Evolutionary conservation across 148 eudicot genomes (phyloP), one percentile per base, ranked within the genome.

Genomic region (Camellia sinensis): DNA sequence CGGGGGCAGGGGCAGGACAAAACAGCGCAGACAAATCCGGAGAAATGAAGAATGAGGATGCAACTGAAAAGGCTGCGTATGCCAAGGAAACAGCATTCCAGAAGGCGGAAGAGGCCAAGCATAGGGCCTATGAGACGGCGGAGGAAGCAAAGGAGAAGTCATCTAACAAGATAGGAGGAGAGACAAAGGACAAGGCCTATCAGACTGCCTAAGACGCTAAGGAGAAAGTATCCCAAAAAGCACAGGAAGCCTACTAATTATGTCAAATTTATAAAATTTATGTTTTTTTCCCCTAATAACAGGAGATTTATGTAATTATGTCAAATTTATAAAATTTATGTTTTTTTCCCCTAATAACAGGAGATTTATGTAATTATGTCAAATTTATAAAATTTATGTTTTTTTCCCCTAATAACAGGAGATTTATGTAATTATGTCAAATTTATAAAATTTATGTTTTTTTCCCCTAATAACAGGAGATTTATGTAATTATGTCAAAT

Each of bases 51-150:
- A 22, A 22, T 22, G 75, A 79, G 2, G 7, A 17, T 19, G 81
- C 69, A 10, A 66, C 56, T 54, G 43, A 80, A 8, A 75, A 74
- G 40, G 44, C 83, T 0, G 37, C 57, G 2, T 50, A 52, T 5
- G 67, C 77, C 1, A 80, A 83, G 52, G 83, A 83, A 11, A 82
- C 29, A 37, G 79, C 85, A 1, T 73, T 14, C 0, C 44, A 77
- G 14, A 61, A 56, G 6, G 65, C 76, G 5, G 82, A 71, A 44
- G 19, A 67, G 45, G 78, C 82, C 4, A 67, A 46, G 50, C 80
- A 83, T 21, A 77, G 67, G 50, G 87, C 87, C 0, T 40, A 17
- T 15, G 73, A 74, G 64, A 60, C 56, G 13, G 63, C 67, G 14
- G 79, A 72, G 46, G 65, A 37, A 48, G 79, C 78, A 0, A 10